These are phyloP conservation scores for Candida quercuum DNA, from an alignment of 805 yeast species.

Conservation along the genomic window DNA sequence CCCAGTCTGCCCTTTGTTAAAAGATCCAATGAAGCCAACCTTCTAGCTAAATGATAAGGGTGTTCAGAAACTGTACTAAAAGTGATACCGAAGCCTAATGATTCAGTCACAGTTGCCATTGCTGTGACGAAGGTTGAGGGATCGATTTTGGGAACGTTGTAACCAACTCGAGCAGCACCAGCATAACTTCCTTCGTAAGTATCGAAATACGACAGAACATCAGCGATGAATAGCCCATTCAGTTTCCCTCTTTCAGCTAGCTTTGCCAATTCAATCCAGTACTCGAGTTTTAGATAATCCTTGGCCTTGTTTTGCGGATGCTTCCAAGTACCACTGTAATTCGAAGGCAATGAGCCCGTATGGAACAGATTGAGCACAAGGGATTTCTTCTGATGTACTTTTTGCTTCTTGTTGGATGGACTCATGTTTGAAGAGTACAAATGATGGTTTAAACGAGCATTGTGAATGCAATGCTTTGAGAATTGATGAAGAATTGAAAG, in stretches of 20 bases:
- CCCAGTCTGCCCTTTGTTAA: conserved; percentile 35
- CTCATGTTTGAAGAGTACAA: too few species aligned
- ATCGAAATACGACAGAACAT: conserved; percentile 32
- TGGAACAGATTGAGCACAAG: neutral
- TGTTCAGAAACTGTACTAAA: conserved; percentile 33
- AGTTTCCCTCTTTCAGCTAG: conserved; percentile 31
- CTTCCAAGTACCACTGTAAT: conserved; percentile 2
- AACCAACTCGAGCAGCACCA: conserved; percentile 26
- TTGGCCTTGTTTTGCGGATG: conserved; percentile 1
- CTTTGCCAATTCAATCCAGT: conserved; percentile 27
- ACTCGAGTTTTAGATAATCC: neutral
- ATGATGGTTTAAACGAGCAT: too few species aligned
- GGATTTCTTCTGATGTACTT: neutral
- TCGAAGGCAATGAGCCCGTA: neutral
- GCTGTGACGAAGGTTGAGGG: conserved; percentile 33
- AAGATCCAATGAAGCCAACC: conserved; percentile 35
- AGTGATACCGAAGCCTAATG: conserved; percentile 32
- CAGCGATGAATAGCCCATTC: conserved; percentile 31
- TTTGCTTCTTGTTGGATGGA: neutral
- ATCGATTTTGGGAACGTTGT: conserved; percentile 30
- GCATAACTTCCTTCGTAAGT: conserved; percentile 31
- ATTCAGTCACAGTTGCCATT: conserved; percentile 33
- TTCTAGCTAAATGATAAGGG: conserved; percentile 33
- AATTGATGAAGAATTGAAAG: too few species aligned
- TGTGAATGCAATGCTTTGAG: too few species aligned